Base-by-base conservation (phyloP, 2,329 filamentous ascomycete species). In the Grosmannia clavigera region DNA sequence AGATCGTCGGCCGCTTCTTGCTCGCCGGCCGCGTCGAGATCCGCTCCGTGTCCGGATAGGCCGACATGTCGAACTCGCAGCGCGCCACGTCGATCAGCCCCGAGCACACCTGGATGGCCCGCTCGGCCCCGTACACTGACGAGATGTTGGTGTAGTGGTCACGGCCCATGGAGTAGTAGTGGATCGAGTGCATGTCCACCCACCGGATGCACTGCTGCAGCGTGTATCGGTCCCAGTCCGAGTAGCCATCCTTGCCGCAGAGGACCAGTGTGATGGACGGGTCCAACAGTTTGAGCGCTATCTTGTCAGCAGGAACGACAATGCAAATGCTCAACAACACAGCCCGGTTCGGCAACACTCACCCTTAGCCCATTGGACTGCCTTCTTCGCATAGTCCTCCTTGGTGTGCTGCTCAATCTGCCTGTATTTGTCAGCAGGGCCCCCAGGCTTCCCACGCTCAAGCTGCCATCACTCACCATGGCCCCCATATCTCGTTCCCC, bases 111-210 rank as follows among this genome's bases (percentile, higher is more conserved):
- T 89, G 79, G 65, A 91, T 90, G 4, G 86, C 85, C 33, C 87
- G 80, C 74, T 91, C 87, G 4, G 87, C 88, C 16, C 82, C 79
- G 22, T 53, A 54, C 22, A 54, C 50, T 1, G 57, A 53, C 22
- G 50, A 52, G 2, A 58, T 38, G 35, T 58, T 58, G 25, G 6
- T 9, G 25, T 31, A 31, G 50, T 58, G 57, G 25, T 25, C 66
- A 22, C 76, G 71, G 6, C 80, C 79, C 22, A 84, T 82, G 2
- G 87, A 91, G 76, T 91, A 91, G 64, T 90, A 76, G 70, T 91
- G 88, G 68, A 91, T 91, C 68, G 82, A 87, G 75, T 91, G 87
- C 86, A 91, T 89, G 70, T 89, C 86, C 67, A 89, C 55, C 63
- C 87, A 74, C 61, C 73, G 75, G 61, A 86, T 74, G 65, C 86